phyloP scores from a whole-genome alignment of 129 eudicot species.

The Daucus carota region DNA sequence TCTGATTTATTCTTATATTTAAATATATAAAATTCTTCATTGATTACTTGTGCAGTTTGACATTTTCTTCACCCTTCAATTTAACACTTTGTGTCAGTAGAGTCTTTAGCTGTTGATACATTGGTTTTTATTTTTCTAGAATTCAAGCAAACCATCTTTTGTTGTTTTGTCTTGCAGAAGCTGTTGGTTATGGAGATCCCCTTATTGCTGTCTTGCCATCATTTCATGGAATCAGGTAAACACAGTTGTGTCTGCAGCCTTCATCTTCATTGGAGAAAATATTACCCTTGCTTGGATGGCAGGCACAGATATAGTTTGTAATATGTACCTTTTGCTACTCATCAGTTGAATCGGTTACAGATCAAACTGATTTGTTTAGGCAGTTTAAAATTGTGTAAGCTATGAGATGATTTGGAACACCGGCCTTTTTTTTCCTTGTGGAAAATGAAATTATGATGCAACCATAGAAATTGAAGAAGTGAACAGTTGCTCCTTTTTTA shows the following conservation, averaged over 20 bases:
- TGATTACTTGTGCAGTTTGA: not conserved
- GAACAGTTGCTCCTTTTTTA: not conserved
- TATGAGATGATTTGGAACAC: slow-evolving; percentile 3
- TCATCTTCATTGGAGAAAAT: slow-evolving; percentile 8
- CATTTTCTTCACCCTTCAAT: not conserved
- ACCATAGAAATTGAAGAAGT: not conserved
- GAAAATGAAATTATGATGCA: not conserved
- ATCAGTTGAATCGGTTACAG: not conserved
- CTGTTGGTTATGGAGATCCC: slow-evolving; percentile 94
- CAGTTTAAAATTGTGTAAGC: slow-evolving; percentile 16
- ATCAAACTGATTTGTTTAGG: slow-evolving; percentile 4
- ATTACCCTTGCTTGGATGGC: not conserved
- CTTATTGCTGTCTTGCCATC: slow-evolving; percentile 79
- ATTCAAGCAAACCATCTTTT: not conserved
- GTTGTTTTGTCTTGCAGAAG: slow-evolving; percentile 37
- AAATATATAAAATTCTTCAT: not conserved
- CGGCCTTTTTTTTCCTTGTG: not conserved
- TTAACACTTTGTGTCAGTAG: not conserved
- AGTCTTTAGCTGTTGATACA: not conserved
- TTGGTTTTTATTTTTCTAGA: not conserved
- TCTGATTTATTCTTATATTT: not conserved
- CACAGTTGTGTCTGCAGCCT: not conserved
- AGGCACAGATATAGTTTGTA: slow-evolving; percentile 4
- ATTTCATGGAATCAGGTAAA: slow-evolving; percentile 44
- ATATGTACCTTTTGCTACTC: slow-evolving; percentile 7